Conservation (phyloP, 2,329 filamentous ascomycete species). For the Fusarium floridanum region DNA sequence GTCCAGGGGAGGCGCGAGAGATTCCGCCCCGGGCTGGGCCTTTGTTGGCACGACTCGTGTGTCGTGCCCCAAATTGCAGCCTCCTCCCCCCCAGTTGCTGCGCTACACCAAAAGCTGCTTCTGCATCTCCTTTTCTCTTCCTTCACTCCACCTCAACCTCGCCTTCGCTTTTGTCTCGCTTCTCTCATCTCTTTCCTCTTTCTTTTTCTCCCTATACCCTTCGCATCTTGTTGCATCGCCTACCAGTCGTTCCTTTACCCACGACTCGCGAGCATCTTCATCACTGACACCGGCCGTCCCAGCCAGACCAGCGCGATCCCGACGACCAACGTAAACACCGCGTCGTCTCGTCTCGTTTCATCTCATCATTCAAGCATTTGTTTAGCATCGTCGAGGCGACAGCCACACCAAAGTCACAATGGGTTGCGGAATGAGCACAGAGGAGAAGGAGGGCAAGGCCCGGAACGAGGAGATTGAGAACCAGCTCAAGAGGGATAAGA, state of each 20-base stretch:
- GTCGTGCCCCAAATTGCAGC: slow-evolving; percentile 50
- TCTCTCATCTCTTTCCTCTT: slow-evolving; percentile 43
- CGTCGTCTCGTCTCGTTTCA: slow-evolving; percentile 30
- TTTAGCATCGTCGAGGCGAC: slow-evolving; percentile 33
- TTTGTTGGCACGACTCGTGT: slow-evolving; percentile 50
- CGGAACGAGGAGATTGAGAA: slow-evolving; percentile 99
- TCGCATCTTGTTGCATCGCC: slow-evolving; percentile 29
- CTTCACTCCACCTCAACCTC: slow-evolving; percentile 44
- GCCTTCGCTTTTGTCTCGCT: slow-evolving; percentile 41
- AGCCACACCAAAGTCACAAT: slow-evolving; percentile 73
- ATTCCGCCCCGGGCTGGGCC: slow-evolving; percentile 48
- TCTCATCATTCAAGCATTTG: slow-evolving; percentile 22
- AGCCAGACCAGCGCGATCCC: slow-evolving; percentile 29
- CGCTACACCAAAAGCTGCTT: slow-evolving; percentile 47
- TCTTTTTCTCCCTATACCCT: slow-evolving; percentile 41
- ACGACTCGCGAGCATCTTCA: slow-evolving; percentile 37
- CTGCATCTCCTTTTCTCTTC: slow-evolving; percentile 49
- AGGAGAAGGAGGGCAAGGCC: slow-evolving; percentile 99
- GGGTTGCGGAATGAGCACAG: slow-evolving; percentile 99
- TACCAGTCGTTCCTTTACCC: slow-evolving; percentile 36
- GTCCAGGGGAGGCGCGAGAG: slow-evolving; percentile 48
- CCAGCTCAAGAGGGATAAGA: slow-evolving; percentile 97
- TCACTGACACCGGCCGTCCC: slow-evolving; percentile 31
- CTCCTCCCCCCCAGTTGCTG: slow-evolving; percentile 43
- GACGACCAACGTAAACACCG: slow-evolving; percentile 33